These are phyloP conservation scores for Ministeria vibrans DNA, from an alignment of 78 protist species.

Conservation along the genomic window DNA sequence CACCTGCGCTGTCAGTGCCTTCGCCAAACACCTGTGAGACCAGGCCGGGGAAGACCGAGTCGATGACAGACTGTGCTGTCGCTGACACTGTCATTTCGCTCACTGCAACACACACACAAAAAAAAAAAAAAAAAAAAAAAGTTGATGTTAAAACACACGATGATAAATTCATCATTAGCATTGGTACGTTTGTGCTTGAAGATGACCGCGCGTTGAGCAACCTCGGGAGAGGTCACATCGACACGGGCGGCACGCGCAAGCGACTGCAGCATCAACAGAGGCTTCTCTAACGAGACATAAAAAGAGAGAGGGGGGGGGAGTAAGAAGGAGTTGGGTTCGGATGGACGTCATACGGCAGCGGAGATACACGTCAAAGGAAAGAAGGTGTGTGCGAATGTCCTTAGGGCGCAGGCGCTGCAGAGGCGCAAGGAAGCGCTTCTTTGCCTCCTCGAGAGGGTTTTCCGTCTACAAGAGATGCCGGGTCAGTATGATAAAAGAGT, in stretches of 20 bases:
- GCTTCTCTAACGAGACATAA: background rate
- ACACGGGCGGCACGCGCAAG: background rate
- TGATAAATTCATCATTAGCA: no score
- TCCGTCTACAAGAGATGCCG: background rate
- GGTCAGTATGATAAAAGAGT: background rate
- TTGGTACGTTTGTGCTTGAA: no score
- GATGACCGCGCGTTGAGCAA: no score
- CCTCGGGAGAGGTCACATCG: background rate
- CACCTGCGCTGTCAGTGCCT: no score
- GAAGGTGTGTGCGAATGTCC: background rate
- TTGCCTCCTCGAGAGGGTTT: background rate
- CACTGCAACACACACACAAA: no score
- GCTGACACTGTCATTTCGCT: no score
- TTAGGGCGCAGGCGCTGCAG: background rate
- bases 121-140: no score
- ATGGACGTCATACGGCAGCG: background rate
- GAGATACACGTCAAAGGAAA: background rate
- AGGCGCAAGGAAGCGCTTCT: background rate
- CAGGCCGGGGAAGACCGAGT: no score
- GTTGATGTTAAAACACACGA: no score
- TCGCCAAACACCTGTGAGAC: no score
- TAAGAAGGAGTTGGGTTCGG: background rate
- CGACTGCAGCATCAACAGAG: slow-evolving; percentile 2
- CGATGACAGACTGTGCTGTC: no score
- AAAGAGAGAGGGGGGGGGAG: background rate